Evolutionary conservation across 2,329 filamentous ascomycete species (phyloP), one percentile per base, ranked within the genome.

Genomic region (Blastomyces parvus): DNA sequence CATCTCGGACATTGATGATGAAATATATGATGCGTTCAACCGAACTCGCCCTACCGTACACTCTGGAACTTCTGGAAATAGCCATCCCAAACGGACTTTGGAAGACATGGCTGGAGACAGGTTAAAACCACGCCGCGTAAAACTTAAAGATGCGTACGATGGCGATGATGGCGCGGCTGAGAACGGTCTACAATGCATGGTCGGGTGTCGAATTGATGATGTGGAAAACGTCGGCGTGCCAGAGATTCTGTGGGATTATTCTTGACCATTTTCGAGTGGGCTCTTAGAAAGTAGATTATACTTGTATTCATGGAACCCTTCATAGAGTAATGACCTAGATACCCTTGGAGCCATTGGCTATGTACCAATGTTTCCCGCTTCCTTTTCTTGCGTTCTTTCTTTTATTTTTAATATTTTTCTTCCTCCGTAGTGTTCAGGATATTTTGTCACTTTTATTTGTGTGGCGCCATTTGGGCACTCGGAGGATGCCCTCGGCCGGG

Each of bases 141-240:
- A 60, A 7, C 50, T 27, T 30, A 25, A 57, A 40, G 3, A 63
- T 50, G 55, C 56, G 17, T 25, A 79, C 57, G 60, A 67, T 40
- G 66, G 69, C 36, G 72, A 66, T 22, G 66, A 66, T 30, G 69
- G 72, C 3, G 22, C 44, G 52, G 65, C 67, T 61, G 62, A 33
- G 50, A 19, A 55, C 30, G 17, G 17, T 14, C 25, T 36, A 14
- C 50, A 56, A 59, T 68, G 66, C 60, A 44, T n/a, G 19, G 53
- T 67, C 50, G 59, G 60, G 38, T 68, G 67, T 59, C 63, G 59
- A 27, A 63, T 67, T 40, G 66, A 68, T 52, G 62, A 65, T 59
- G 66, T 68, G n/a, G 50, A 58, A 42, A 61, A 58, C 4, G 40
- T 60, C 22, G 67, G 66, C 0, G 55, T 65, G 7, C 67, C 67